Percentiles rank a stretch among this genome's conserved stretches.
Evolutionary conservation across 2,329 filamentous ascomycete species (phyloP).

Genomic region (Penicillium sp.): DNA sequence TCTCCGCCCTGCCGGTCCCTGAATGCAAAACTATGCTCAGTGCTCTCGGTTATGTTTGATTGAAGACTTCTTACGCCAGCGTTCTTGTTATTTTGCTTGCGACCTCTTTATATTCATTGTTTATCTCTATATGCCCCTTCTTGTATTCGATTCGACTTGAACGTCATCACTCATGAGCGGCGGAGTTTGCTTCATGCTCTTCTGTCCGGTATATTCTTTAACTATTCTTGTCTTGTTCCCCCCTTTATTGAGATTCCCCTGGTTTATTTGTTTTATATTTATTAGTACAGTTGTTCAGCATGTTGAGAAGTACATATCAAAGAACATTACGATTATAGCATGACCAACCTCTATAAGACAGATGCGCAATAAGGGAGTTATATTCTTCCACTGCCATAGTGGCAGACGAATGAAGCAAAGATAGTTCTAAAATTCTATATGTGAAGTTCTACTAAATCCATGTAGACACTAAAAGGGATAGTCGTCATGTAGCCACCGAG

Average conservation of each 20-base stretch:
- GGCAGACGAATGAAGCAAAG: neutral
- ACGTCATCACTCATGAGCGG: slow-evolving; percentile 25
- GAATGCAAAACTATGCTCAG: slow-evolving; percentile 43
- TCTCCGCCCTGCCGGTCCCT: slow-evolving; percentile 51
- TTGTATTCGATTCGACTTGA: slow-evolving; percentile 2
- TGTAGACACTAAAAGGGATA: neutral
- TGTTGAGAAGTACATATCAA: slow-evolving; percentile 21
- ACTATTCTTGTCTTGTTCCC: slow-evolving; percentile 11
- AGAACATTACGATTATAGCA: slow-evolving; percentile 7
- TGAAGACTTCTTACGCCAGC: neutral
- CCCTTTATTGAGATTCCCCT: slow-evolving; percentile 24
- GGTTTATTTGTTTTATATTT: slow-evolving; percentile 6
- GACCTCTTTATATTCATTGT: slow-evolving; percentile 1
- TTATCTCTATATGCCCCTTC: slow-evolving; percentile 2
- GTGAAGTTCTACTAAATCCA: neutral
- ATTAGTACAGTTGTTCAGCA: slow-evolving; percentile 19
- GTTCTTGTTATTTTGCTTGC: slow-evolving; percentile 2
- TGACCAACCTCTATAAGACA: neutral
- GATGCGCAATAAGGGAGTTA: neutral
- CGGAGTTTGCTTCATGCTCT: slow-evolving; percentile 26
- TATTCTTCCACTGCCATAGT: neutral
- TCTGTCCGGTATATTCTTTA: slow-evolving; percentile 22
- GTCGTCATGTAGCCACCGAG: neutral
- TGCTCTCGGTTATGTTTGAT: slow-evolving; percentile 39
- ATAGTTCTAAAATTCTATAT: neutral